Base-by-base conservation (phyloP, 2,329 filamentous ascomycete species). In the Aspergillus pseudoviridinutans region DNA sequence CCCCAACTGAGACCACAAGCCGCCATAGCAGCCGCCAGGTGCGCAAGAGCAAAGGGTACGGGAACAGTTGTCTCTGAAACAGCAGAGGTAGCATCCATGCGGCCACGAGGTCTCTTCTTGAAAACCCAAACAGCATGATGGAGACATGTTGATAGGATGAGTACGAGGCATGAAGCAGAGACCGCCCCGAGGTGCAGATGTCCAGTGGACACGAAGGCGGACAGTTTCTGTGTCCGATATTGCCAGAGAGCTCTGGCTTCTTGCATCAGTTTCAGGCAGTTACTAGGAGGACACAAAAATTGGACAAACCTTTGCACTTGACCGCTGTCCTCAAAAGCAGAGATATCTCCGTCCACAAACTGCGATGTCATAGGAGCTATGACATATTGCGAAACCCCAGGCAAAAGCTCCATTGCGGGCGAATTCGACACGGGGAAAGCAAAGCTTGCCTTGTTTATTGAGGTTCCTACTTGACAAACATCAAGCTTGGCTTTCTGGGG, bases 201-300 rank as follows among this genome's bases (percentile, higher is more conserved):
- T 12, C 69, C 68, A 17, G 57, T 58, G 25, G 62, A 61, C 47
- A 71, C 58, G 46, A 68, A 66, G 27, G 61, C 54, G 22, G 69
- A 65, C 17, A 61, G 32, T 50, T 55, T 58, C 49, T 60, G 57
- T 4, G 62, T 64, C 4, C 68, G 65, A 47, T 62, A 61, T 52
- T 59, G 63, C 69, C 68, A 71, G 25, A 64, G 25, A 14, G 42
- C 49, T 12, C 63, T 65, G 24, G 2, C 41, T 42, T n/a, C n/a
- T 17, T 47, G 28, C 22, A 20, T 47, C 22, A 53, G 54, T 5
- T 17, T 49, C 56, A 12, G 52, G 20, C 42, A 41, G 47, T 41
- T 49, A 20, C 1, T 3, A 12, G 4, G 20, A 4, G 14, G 2
- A 47, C 20, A 12, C 0, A 5, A 4, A 32, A 47, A 6, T 2